These are phyloP conservation scores for Ustilago vetiveriae DNA, from an alignment of 1,284 basidiomycete species.

Conservation along the genomic window DNA sequence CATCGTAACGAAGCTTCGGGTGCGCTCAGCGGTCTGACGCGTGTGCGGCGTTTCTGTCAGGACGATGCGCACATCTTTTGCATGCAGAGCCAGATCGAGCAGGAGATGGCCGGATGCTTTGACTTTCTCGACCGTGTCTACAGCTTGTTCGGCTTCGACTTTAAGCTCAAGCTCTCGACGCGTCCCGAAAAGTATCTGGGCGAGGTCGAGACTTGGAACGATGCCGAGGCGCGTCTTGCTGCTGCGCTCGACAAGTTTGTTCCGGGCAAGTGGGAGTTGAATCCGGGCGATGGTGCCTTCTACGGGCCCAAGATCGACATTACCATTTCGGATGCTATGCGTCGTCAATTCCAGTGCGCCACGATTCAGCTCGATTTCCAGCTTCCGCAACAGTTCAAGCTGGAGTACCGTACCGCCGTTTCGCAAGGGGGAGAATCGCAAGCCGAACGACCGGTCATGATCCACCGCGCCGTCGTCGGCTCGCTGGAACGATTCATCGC, in stretches of 20 bases:
- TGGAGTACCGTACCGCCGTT: conserved; percentile 80
- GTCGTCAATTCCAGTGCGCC: conserved; percentile 92
- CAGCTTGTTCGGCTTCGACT: conserved; percentile 96
- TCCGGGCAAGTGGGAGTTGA: conserved; percentile 90
- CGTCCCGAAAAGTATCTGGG: conserved; percentile 95
- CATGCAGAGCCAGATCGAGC: conserved; percentile 88
- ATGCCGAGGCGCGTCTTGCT: conserved; percentile 89
- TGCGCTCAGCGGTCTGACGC: conserved; percentile 89
- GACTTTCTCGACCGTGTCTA: conserved; percentile 92
- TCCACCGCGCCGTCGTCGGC: conserved; percentile 95
- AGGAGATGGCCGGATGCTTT: conserved; percentile 86
- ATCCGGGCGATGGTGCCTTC: conserved; percentile 91
- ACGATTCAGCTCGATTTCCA: conserved; percentile 99
- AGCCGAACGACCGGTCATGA: conserved; percentile 89
- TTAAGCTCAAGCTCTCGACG: conserved; percentile 93
- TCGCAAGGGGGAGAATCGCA: conserved; percentile 67
- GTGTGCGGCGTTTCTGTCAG: conserved; percentile 94
- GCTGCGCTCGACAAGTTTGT: conserved; percentile 86
- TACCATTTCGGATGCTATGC: conserved; percentile 89
- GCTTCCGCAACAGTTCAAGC: conserved; percentile 95
- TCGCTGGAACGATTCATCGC: conserved; percentile 95
- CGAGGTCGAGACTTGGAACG: conserved; percentile 86
- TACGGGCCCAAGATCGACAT: conserved; percentile 85
- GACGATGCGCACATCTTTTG: conserved; percentile 98
- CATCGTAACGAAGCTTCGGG: conserved; percentile 97